Percentiles rank a stretch among this genome's conserved stretches.
Conservation (phyloP, 73 alveolate species). For the Paramecium tetraurelia region DNA sequence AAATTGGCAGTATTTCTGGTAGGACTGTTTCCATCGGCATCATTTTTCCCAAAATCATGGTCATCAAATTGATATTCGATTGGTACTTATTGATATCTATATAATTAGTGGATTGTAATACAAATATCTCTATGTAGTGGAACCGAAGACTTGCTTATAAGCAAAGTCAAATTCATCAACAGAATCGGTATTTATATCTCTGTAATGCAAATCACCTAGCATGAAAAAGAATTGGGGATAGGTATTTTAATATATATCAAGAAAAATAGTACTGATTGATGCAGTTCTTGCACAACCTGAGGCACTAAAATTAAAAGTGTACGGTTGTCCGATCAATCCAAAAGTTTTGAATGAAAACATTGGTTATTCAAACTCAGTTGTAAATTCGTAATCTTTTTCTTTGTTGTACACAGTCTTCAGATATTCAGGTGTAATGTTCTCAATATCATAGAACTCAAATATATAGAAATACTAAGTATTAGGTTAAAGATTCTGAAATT, state of each 20-base stretch:
- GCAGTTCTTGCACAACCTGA: conserved; percentile 39
- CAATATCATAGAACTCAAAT: background rate
- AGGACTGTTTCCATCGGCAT: conserved; percentile 18
- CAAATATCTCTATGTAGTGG: background rate
- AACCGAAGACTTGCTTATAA: background rate
- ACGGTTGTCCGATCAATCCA: background rate
- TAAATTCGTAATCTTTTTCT: background rate
- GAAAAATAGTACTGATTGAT: background rate
- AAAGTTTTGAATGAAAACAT: background rate
- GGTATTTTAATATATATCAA: background rate
- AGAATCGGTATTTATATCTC: background rate
- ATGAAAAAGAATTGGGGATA: conserved; percentile 2
- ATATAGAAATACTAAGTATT: background rate
- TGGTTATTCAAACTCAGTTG: background rate
- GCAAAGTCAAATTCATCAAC: background rate
- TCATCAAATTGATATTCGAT: conserved; percentile 40
- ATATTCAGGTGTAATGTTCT: background rate
- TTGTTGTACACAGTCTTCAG: background rate
- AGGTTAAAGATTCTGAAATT: background rate
- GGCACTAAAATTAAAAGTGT: background rate
- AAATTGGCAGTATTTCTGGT: conserved; percentile 20
- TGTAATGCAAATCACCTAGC: conserved; percentile 25
- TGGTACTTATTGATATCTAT: conserved; percentile 11
- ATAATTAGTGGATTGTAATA: background rate
- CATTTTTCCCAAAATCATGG: conserved; percentile 26